These are phyloP conservation scores for Coleophoma crateriformis DNA, from an alignment of 2,329 filamentous ascomycete genomes.

Conservation along the genomic window DNA sequence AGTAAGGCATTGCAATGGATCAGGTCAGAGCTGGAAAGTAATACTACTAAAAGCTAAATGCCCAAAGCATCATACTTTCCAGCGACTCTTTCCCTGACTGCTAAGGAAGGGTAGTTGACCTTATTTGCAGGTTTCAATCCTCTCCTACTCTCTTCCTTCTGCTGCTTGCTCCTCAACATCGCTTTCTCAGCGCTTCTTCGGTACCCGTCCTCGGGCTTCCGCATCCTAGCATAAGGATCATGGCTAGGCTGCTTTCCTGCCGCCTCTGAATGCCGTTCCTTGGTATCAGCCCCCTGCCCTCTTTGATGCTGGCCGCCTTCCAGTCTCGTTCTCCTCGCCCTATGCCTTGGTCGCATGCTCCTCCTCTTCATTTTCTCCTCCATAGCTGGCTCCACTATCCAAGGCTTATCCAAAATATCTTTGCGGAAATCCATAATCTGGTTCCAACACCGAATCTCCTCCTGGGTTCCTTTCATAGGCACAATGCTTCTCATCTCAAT, in stretches of 20 bases:
- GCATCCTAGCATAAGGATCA: not conserved
- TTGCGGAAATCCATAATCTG: constrained; percentile 43
- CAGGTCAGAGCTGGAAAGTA: too few species aligned
- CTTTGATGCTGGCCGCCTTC: not conserved
- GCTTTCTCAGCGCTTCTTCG: constrained; percentile 1
- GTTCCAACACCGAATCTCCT: constrained; percentile 55
- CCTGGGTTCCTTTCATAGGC: constrained; percentile 43
- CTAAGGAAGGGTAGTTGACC: constrained; percentile 12
- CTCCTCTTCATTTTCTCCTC: constrained; percentile 1
- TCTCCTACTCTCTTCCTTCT: constrained; percentile 1
- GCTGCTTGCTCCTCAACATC: constrained; percentile 2
- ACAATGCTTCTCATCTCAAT: constrained; percentile 46
- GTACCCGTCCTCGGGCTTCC: not conserved
- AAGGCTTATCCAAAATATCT: constrained; percentile 45
- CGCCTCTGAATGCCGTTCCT: not conserved
- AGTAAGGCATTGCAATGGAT: too few species aligned
- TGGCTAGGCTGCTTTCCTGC: too few species aligned
- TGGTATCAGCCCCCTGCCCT: not conserved
- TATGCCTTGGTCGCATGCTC: constrained; percentile 1
- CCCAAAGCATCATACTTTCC: constrained; percentile 21
- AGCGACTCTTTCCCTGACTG: constrained; percentile 10
- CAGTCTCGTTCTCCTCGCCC: constrained; percentile 3
- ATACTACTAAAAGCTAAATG: constrained; percentile 5
- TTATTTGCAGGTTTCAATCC: constrained; percentile 7
- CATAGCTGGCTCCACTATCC: constrained; percentile 36